phyloP scores from a whole-genome alignment of 169 alveolate genomes.

The Cryptosporidium ryanae region DNA sequence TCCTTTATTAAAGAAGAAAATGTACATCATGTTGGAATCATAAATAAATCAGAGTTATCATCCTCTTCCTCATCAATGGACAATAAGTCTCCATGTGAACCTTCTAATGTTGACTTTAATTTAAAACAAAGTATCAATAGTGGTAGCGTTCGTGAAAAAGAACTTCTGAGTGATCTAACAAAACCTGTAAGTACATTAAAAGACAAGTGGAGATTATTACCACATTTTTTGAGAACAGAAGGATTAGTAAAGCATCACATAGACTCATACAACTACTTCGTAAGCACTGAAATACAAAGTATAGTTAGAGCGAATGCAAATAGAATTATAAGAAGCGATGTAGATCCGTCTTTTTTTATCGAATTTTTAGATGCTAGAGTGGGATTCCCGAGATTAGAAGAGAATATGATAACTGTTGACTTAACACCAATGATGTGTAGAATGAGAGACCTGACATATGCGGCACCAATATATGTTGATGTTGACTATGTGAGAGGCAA shows the following conservation, averaged over 20 bases:
- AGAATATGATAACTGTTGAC: constrained; percentile 83
- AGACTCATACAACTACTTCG: constrained; percentile 93
- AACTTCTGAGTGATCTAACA: constrained; percentile 2
- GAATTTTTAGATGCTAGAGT: constrained; percentile 90
- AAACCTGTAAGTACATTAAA: constrained; percentile 61
- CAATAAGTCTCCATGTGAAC: not conserved
- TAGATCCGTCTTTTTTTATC: constrained; percentile 86
- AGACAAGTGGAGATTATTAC: constrained; percentile 94
- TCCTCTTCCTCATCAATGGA: too few species aligned
- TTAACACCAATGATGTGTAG: constrained; percentile 97
- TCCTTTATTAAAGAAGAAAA: too few species aligned
- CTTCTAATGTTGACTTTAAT: not conserved
- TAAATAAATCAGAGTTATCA: too few species aligned
- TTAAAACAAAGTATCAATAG: not conserved
- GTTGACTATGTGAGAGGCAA: constrained; percentile 93
- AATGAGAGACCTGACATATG: constrained; percentile 95
- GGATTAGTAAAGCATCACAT: constrained; percentile 96
- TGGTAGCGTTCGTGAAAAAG: not conserved
- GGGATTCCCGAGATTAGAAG: constrained; percentile 89
- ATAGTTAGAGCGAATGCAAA: constrained; percentile 92
- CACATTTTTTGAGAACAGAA: constrained; percentile 91
- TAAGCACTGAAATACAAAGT: constrained; percentile 90
- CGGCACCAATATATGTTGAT: constrained; percentile 97
- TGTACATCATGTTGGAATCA: too few species aligned
- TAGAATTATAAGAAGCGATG: constrained; percentile 86